Percentiles rank a stretch among this genome's conserved stretches.
Evolutionary conservation across 768 basidiomycete genomes (phyloP).

Genomic region (Coprinopsis sp.): DNA sequence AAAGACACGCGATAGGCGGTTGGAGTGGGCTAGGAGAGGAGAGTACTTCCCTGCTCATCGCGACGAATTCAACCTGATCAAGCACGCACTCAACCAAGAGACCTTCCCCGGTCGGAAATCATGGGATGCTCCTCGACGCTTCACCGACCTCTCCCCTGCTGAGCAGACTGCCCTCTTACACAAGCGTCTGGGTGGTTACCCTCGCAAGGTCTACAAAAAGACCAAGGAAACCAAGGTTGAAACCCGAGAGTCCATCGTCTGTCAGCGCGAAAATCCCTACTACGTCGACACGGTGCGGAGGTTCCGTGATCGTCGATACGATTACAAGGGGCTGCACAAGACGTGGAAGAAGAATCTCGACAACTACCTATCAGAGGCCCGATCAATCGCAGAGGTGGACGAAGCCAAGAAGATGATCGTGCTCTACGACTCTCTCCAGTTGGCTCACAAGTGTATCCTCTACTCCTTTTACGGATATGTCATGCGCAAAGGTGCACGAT

Average conservation of each 20-base stretch:
- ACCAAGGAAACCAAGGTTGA: constrained; percentile 96
- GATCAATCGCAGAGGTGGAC: constrained; percentile 79
- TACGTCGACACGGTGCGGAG: constrained; percentile 97
- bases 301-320: constrained; percentile 96
- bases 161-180: constrained; percentile 93
- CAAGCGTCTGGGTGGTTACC: constrained; percentile 97
- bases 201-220: constrained; percentile 97
- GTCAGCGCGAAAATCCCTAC: constrained; percentile 97
- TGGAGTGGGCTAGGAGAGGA: constrained; percentile 98
- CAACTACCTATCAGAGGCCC: constrained; percentile 56
- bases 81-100: constrained; percentile 94
- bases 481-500: constrained; percentile 98
- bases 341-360: constrained; percentile 99
- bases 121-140: constrained; percentile 70
- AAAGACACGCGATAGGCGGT: constrained; percentile 87
- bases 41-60: constrained; percentile 97
- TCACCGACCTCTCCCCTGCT: constrained; percentile 72
- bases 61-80: constrained; percentile 99
- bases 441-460: constrained; percentile 98
- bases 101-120: constrained; percentile 79
- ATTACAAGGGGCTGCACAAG: constrained; percentile 97
- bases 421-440: constrained; percentile 94
- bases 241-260: constrained; percentile 90
- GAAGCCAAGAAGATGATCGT: constrained; percentile 99
- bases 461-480: constrained; percentile 99